phyloP scores from a whole-genome alignment of 257 asterid genomes.

The Echium plantagineum region DNA sequence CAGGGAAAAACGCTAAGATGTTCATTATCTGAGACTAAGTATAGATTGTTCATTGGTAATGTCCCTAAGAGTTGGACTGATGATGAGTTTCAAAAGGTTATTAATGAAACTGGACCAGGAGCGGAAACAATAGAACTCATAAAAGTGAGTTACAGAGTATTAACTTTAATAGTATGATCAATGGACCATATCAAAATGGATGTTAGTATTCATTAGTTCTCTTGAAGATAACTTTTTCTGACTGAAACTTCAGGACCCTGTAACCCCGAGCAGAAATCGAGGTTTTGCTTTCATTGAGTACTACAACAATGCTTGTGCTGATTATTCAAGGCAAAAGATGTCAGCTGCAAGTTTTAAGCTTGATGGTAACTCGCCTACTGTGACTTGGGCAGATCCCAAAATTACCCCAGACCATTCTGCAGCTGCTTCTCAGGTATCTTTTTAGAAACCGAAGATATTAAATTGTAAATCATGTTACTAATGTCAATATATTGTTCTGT shows the following conservation, averaged over 20 bases:
- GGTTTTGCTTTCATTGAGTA: slow-evolving; percentile 95
- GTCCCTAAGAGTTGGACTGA: slow-evolving; percentile 82
- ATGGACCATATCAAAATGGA: background rate
- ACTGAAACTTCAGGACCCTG: slow-evolving; percentile 61
- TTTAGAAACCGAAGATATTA: too few relatives aligned
- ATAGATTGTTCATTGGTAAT: slow-evolving; percentile 80
- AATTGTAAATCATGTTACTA: slow-evolving; percentile 3
- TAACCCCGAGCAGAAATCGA: slow-evolving; percentile 68
- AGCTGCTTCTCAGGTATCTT: slow-evolving; percentile 72
- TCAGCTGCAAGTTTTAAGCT: slow-evolving; percentile 53
- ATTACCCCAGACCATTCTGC: slow-evolving; percentile 68
- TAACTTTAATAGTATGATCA: background rate
- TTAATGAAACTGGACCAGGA: slow-evolving; percentile 84
- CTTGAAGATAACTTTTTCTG: background rate
- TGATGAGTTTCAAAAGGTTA: slow-evolving; percentile 55
- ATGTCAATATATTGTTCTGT: background rate
- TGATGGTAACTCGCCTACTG: slow-evolving; percentile 75
- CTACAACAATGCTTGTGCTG: slow-evolving; percentile 96
- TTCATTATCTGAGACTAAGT: slow-evolving; percentile 80
- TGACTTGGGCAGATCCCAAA: slow-evolving; percentile 97
- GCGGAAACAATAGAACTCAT: slow-evolving; percentile 83
- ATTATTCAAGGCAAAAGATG: slow-evolving; percentile 74
- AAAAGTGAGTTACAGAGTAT: slow-evolving; percentile 36
- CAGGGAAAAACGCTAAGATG: slow-evolving; percentile 89
- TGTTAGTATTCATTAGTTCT: background rate